These are phyloP conservation scores for Phytophthora cajani DNA, from an alignment of 352 stramenopile species.

Conservation along the genomic window DNA sequence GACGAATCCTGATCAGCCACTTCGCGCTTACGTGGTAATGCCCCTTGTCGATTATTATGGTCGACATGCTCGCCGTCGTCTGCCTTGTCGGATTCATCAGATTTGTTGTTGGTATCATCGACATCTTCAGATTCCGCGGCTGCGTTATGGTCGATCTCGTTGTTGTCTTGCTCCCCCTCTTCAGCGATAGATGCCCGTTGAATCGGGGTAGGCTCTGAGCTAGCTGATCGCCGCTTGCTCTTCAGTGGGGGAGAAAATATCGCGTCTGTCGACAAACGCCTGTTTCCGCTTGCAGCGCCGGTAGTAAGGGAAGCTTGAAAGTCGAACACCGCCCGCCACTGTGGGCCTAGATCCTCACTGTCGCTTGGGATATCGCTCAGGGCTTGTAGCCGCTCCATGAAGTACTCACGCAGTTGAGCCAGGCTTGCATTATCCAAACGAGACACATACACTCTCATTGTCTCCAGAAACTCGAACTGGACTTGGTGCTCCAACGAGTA, in stretches of 20 bases:
- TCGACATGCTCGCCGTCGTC: slow-evolving; percentile 16
- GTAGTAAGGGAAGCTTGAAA: slow-evolving; percentile 60
- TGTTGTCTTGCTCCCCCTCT: slow-evolving; percentile 30
- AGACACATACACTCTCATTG: slow-evolving; percentile 72
- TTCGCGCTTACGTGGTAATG: slow-evolving; percentile 21
- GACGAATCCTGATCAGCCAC: slow-evolving; percentile 7
- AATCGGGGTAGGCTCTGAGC: slow-evolving; percentile 42
- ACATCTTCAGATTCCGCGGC: slow-evolving; percentile 8
- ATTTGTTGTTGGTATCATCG: slow-evolving; percentile 3
- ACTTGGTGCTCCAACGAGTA: slow-evolving; percentile 63
- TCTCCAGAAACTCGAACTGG: slow-evolving; percentile 77
- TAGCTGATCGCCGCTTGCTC: slow-evolving; percentile 42
- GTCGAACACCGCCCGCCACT: slow-evolving; percentile 72
- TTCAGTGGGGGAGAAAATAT: slow-evolving; percentile 40
- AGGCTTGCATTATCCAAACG: slow-evolving; percentile 71
- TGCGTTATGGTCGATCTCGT: not conserved
- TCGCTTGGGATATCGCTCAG: slow-evolving; percentile 52
- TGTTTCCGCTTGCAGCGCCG: slow-evolving; percentile 18
- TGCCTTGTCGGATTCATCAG: slow-evolving; percentile 2
- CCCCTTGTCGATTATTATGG: slow-evolving; percentile 25
- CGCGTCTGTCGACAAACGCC: slow-evolving; percentile 10
- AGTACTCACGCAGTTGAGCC: slow-evolving; percentile 74
- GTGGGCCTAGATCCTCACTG: slow-evolving; percentile 46
- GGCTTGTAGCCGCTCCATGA: slow-evolving; percentile 62
- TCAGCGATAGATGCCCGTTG: slow-evolving; percentile 45